Conservation (phyloP, 176 grass and related monocot genomes). For the Aegilops sharonensis region DNA sequence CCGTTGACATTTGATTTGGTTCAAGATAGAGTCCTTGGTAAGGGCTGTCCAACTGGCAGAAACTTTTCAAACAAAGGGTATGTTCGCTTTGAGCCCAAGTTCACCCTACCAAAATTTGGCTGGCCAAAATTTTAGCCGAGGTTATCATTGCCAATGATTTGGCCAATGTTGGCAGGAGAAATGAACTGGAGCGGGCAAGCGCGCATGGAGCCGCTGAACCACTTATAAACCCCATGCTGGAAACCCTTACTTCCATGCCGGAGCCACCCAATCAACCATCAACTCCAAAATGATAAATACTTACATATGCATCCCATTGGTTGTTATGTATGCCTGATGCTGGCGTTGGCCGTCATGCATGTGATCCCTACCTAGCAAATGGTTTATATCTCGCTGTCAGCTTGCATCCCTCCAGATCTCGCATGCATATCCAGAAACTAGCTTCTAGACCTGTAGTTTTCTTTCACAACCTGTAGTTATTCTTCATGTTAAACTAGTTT, state of each 20-base stretch:
- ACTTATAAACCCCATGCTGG: neutral
- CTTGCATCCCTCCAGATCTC: no score
- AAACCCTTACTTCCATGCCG: neutral
- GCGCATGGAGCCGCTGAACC: neutral
- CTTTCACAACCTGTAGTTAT: neutral
- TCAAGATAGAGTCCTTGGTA: neutral
- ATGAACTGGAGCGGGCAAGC: neutral
- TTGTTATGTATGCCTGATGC: no score
- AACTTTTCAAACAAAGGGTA: neutral
- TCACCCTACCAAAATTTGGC: neutral
- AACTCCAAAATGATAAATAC: neutral
- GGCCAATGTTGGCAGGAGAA: neutral
- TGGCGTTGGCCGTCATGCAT: no score
- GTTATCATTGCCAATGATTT: neutral
- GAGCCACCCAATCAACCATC: neutral
- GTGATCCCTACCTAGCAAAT: no score
- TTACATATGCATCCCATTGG: no score
- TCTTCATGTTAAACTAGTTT: neutral
- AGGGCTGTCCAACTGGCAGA: neutral
- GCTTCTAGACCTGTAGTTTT: neutral
- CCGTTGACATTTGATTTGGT: neutral
- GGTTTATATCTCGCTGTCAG: no score
- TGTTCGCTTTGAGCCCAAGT: neutral
- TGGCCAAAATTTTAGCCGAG: neutral
- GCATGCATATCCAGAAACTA: neutral